phyloP scores from a whole-genome alignment of 169 alveolate species.

The Perkinsus marinus region DNA sequence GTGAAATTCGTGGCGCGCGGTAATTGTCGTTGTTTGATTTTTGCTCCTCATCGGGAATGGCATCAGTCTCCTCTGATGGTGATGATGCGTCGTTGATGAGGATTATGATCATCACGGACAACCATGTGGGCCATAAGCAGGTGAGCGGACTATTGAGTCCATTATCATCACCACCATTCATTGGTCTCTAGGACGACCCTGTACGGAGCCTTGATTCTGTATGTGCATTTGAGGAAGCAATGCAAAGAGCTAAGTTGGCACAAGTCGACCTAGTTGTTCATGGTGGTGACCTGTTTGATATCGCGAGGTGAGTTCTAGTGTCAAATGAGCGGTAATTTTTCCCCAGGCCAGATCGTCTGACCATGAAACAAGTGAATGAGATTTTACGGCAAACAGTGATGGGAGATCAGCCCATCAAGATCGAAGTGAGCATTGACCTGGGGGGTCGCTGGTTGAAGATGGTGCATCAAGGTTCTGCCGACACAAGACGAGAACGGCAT shows the following conservation, averaged over 20 bases:
- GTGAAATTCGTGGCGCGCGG: neutral
- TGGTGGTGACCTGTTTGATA: constrained; percentile 86
- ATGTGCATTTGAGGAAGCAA: constrained; percentile 76
- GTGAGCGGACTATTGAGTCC: constrained; percentile 15
- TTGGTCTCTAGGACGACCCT: constrained; percentile 24
- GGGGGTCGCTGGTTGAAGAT: neutral
- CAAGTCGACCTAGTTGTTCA: constrained; percentile 68
- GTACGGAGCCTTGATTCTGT: constrained; percentile 73
- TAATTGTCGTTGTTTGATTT: neutral
- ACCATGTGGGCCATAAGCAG: constrained; percentile 80
- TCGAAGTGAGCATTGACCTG: constrained; percentile 12
- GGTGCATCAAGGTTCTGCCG: neutral
- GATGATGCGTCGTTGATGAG: constrained; percentile 30
- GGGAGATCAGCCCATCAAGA: constrained; percentile 41
- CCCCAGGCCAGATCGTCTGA: neutral
- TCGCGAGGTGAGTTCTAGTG: constrained; percentile 46
- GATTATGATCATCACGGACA: constrained; percentile 75
- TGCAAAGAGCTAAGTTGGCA: constrained; percentile 47
- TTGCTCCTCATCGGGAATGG: neutral
- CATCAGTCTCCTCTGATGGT: neutral
- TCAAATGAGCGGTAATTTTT: constrained; percentile 23
- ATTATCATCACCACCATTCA: neutral
- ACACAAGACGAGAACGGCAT: neutral
- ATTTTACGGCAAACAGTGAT: constrained; percentile 28
- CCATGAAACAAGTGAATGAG: neutral